These are phyloP conservation scores for Heliosperma pusillum DNA, from an alignment of 148 eudicot species.

Conservation along the genomic window DNA sequence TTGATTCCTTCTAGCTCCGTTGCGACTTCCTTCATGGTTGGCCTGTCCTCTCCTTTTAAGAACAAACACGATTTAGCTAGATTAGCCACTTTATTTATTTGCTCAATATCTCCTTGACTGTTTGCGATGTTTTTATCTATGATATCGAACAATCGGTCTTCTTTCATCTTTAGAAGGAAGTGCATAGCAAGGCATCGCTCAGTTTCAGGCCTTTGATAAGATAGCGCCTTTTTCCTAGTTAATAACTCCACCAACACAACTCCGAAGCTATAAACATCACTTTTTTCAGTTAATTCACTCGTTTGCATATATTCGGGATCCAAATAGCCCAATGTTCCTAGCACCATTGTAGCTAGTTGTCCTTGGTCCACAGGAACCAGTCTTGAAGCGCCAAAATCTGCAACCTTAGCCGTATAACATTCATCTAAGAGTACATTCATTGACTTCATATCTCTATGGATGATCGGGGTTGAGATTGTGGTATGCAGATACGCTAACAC, in stretches of 20 bases:
- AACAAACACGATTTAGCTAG: conserved; percentile 21
- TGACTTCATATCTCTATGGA: conserved; percentile 29
- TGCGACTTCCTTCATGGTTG: conserved; percentile 29
- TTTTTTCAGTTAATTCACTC: conserved; percentile 21
- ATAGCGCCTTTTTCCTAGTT: conserved; percentile 18
- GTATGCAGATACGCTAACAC: conserved; percentile 22
- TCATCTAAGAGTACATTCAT: conserved; percentile 26
- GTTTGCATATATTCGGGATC: conserved; percentile 28
- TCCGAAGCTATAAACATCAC: conserved; percentile 34
- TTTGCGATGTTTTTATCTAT: conserved; percentile 8
- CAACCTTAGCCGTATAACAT: conserved; percentile 27
- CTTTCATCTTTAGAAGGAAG: conserved; percentile 21
- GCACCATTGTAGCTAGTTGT: conserved; percentile 24
- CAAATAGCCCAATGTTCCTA: conserved; percentile 25
- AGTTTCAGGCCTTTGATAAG: not conserved
- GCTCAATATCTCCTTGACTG: not conserved
- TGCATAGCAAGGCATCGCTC: conserved; percentile 23
- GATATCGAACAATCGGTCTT: conserved; percentile 11
- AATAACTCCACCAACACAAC: conserved; percentile 28
- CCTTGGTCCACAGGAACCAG: conserved; percentile 16
- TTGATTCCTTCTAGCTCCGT: conserved; percentile 19
- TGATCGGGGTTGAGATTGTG: conserved; percentile 24
- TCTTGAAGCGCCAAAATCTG: conserved; percentile 30
- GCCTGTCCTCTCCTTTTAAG: conserved; percentile 24
- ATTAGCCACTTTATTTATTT: conserved; percentile 17